Conservation (phyloP, 345 rosid species). For the Heritiera fomes region DNA sequence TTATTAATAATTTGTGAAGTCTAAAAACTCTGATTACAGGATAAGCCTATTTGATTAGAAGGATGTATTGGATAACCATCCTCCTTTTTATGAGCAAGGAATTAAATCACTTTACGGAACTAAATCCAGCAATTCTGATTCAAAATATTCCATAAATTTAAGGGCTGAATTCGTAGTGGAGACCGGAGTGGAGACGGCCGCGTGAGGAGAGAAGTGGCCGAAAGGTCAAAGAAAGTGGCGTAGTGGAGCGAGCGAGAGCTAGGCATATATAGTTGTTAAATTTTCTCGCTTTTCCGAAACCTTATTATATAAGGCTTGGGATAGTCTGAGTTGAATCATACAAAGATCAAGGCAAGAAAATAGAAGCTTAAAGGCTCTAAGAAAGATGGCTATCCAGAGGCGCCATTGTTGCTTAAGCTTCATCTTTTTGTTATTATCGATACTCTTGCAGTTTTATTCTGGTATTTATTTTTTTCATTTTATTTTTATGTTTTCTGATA, state of each 20-base stretch:
- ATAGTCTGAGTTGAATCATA: conserved; percentile 2
- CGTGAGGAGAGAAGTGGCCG: conserved; percentile 27
- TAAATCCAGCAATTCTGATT: background rate
- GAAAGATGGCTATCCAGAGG: conserved; percentile 36
- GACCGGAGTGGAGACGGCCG: conserved; percentile 29
- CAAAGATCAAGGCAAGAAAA: background rate
- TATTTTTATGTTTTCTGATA: background rate
- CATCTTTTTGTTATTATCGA: conserved; percentile 45
- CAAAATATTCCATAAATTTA: background rate
- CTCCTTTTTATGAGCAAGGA: background rate
- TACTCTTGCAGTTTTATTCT: conserved; percentile 45
- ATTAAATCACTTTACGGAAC: background rate
- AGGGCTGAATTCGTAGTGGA: conserved; percentile 25
- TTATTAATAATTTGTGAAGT: no score
- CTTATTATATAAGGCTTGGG: conserved; percentile 19
- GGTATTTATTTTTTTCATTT: conserved; percentile 34
- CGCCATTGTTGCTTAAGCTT: conserved; percentile 26
- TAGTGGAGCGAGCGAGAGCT: conserved; percentile 28
- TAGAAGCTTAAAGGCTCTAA: background rate
- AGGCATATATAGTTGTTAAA: background rate
- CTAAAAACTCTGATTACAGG: no score
- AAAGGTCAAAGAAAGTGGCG: no score
- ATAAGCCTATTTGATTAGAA: no score
- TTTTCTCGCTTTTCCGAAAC: background rate
- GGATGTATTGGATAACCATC: no score